Conservation (phyloP, 208 protist genomes). For the Acanthamoeba healyi region DNA sequence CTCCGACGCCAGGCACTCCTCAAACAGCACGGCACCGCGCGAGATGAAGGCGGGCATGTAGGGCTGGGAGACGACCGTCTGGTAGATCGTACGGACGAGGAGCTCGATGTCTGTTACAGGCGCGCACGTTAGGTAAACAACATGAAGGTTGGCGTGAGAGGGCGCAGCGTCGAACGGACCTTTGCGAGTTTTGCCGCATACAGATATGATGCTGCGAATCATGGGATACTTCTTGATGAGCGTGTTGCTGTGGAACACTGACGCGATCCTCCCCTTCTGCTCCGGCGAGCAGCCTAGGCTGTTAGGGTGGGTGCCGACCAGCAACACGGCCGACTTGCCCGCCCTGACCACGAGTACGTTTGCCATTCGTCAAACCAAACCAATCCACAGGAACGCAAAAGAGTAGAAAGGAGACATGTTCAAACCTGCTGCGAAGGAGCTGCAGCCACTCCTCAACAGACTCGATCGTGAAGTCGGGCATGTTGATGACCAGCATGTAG, state of each 20-base stretch:
- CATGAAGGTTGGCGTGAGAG: not conserved
- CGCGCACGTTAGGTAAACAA: not conserved
- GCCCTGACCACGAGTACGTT: not conserved
- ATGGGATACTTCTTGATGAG: constrained; percentile 64
- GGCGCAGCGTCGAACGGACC: not conserved
- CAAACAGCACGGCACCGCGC: constrained; percentile 58
- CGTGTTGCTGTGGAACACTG: constrained; percentile 23
- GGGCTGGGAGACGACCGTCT: constrained; percentile 10
- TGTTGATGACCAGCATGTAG: constrained; percentile 57
- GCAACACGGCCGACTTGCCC: constrained; percentile 35
- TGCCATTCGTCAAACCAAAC: not conserved
- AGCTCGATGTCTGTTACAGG: constrained; percentile 1
- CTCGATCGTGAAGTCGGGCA: constrained; percentile 20
- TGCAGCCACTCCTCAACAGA: constrained; percentile 50
- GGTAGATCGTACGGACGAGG: constrained; percentile 16
- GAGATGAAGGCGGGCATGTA: constrained; percentile 71
- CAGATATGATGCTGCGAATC: constrained; percentile 18
- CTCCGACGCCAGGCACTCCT: constrained; percentile 41
- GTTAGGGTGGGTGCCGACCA: constrained; percentile 56
- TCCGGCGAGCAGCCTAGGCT: not conserved
- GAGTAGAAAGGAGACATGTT: not conserved
- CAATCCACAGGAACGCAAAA: not conserved
- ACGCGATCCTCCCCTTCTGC: constrained; percentile 36
- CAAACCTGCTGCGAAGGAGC: constrained; percentile 13
- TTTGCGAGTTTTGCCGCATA: constrained; percentile 13